Percentiles rank a stretch among this genome's conserved stretches.
These are phyloP conservation scores for Aspergillus bridgeri DNA, from an alignment of 495 filamentous ascomycete genomes.

Conservation along the genomic window DNA sequence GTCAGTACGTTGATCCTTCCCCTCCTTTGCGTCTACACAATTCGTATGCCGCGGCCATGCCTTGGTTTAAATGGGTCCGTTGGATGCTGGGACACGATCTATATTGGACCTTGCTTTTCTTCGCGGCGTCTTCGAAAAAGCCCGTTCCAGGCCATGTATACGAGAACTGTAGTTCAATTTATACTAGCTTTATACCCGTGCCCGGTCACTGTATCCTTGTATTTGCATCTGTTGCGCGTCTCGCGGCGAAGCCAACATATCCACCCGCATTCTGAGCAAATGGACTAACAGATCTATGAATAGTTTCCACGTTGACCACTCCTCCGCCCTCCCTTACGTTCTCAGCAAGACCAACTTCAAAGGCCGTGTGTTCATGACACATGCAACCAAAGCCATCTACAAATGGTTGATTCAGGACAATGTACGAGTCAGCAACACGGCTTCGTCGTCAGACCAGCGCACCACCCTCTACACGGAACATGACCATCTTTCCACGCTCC, in stretches of 20 bases:
- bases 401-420: conserved; percentile 98
- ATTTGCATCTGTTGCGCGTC: conserved; percentile 8
- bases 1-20: conserved; percentile 70
- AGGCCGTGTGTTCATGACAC: conserved; percentile 97
- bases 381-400: conserved; percentile 98
- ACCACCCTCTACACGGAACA: conserved; percentile 88
- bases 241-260: background rate
- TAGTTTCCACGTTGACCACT: conserved; percentile 97
- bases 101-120: background rate
- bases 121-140: conserved; percentile 4
- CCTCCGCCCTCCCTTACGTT: conserved; percentile 92
- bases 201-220: conserved; percentile 22
- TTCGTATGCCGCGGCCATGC: background rate
- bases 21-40: conserved; percentile 14
- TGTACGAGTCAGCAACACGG: conserved; percentile 80
- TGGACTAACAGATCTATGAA: conserved; percentile 23
- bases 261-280: conserved; percentile 3
- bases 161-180: conserved; percentile 32
- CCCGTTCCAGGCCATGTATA: conserved; percentile 27
- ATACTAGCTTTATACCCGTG: conserved; percentile 18
- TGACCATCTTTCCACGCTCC: conserved; percentile 89
- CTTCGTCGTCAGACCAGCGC: conserved; percentile 66
- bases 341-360: conserved; percentile 97
- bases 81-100: conserved; percentile 6
- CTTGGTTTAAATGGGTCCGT: conserved; percentile 7